These are phyloP conservation scores for Podila horticola DNA, from an alignment of 192 early-diverging fungal genomes.

Conservation along the genomic window DNA sequence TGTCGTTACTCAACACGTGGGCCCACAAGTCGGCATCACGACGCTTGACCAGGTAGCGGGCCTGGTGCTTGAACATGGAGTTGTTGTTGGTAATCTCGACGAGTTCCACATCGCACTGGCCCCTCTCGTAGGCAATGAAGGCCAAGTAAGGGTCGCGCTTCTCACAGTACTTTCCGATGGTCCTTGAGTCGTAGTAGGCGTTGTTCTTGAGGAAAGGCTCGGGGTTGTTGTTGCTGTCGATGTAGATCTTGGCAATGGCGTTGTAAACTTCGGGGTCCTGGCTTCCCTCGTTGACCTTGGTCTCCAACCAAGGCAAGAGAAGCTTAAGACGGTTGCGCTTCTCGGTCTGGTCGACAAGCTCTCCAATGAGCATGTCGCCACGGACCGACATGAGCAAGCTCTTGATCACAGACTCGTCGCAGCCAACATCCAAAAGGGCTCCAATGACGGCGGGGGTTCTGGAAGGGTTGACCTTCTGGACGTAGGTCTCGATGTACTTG, in stretches of 20 bases:
- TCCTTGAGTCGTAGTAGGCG: conserved; percentile 84
- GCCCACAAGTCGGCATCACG: conserved; percentile 86
- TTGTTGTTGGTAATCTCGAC: conserved; percentile 96
- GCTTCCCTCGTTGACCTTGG: conserved; percentile 86
- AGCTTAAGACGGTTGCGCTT: conserved; percentile 98
- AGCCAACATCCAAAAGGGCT: conserved; percentile 97
- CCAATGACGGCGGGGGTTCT: conserved; percentile 96
- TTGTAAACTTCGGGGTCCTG: conserved; percentile 95
- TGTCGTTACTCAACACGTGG: conserved; percentile 77
- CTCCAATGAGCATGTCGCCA: conserved; percentile 84
- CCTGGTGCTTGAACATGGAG: conserved; percentile 98
- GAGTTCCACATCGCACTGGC: conserved; percentile 92
- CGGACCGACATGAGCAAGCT: conserved; percentile 88
- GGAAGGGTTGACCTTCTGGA: conserved; percentile 97
- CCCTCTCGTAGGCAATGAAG: conserved; percentile 85
- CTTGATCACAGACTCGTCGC: conserved; percentile 94
- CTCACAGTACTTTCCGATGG: conserved; percentile 99
- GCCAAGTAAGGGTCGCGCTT: conserved; percentile 98
- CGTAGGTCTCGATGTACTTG: conserved; percentile 99
- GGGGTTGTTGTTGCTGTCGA: conserved; percentile 99
- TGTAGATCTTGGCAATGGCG: conserved; percentile 98
- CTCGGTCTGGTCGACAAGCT: conserved; percentile 91
- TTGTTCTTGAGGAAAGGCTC: conserved; percentile 95
- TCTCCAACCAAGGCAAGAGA: conserved; percentile 94
- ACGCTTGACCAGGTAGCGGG: conserved; percentile 90